A percentile compares a stretch with the other conserved stretches of the same genome.
These are phyloP conservation scores for Chenopodium quinoa DNA, from an alignment of 148 eudicot genomes.

Conservation along the genomic window DNA sequence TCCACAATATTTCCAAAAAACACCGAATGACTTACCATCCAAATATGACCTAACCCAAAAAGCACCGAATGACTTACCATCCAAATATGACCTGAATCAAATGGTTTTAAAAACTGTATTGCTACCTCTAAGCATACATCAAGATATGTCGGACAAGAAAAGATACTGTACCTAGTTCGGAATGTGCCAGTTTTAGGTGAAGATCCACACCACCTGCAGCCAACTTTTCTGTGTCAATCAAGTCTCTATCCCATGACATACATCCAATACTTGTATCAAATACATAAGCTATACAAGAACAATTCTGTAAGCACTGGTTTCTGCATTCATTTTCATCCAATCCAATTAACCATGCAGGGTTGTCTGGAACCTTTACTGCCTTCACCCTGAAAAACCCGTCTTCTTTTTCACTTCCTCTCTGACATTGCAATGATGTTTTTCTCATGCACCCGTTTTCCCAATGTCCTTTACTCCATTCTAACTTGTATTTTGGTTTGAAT, in stretches of 20 bases:
- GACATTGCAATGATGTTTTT: constrained; percentile 17
- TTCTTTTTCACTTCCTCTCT: not conserved
- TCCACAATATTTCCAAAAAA: not conserved
- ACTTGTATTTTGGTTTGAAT: constrained; percentile 10
- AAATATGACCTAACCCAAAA: too few relatives aligned
- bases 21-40: too few relatives aligned
- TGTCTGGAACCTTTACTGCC: constrained; percentile 29
- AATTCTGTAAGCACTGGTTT: constrained; percentile 28
- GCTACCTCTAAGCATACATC: too few relatives aligned
- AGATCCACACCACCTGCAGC: constrained; percentile 27
- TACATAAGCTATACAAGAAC: constrained; percentile 50
- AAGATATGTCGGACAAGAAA: not conserved
- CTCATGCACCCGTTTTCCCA: constrained; percentile 24
- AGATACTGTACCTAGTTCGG: constrained; percentile 37
- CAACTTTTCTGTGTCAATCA: constrained; percentile 36
- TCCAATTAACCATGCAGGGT: constrained; percentile 8
- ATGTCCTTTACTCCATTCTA: constrained; percentile 15
- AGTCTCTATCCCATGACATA: constrained; percentile 34
- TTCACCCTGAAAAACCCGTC: constrained; percentile 23
- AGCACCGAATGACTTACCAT: too few relatives aligned
- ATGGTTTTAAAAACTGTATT: too few relatives aligned
- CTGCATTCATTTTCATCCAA: constrained; percentile 3
- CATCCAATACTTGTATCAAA: constrained; percentile 28
- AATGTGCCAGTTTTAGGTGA: constrained; percentile 33
- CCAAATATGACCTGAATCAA: too few relatives aligned